Base-by-base conservation (phyloP, 2,329 filamentous ascomycete species). In the Trichoderma simmonsii region DNA sequence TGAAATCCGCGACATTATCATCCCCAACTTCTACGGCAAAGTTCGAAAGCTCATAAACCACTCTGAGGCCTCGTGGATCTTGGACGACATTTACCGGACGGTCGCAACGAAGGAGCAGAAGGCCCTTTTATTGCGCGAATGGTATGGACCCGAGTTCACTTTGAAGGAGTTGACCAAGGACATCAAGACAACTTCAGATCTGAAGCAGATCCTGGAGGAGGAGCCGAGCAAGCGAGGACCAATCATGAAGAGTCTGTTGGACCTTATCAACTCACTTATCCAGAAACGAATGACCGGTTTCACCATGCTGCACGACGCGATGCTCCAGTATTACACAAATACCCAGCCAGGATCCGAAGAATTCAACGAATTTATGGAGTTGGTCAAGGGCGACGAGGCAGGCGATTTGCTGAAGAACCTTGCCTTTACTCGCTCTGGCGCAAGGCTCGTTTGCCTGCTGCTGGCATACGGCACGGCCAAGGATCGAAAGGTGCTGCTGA, bases 201-300 rank as follows among this genome's bases (percentile, higher is more conserved):
- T 99, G 28, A 87, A 89, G 51, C 83, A 88, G 73, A 96, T 99
- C 67, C 83, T 99, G 48, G 88, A 90, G 73, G 86, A 89, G 66
- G 89, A 91, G 65, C 94, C 95, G 1, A 94, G 94, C 84, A 98
- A 98, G 86, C 89, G 94, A 73, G 89, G 88, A 15, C 90, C 93
- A 0, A 95, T 98, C 75, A 93, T 98, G 91, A 92, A 92, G 79
- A 92, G 93, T 79, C 86, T 98, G 70, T 88, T 91, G 75, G 92
- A 93, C 76, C 89, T 97, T 83, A 96, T 97, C 85, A 97, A 98
- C 82, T 90, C 92, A 74, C 88, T 99, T 56, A 88, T 98, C 62
- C 95, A 99, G 83, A 99, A 99, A 88, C 96, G 96, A 83, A 91
- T 96, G 83, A 97, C 94, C 1, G 95, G 94, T 11, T 98, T 99